Evolutionary conservation across 1,284 basidiomycete genomes (phyloP).

Genomic region (Psilocybe mexicana): DNA sequence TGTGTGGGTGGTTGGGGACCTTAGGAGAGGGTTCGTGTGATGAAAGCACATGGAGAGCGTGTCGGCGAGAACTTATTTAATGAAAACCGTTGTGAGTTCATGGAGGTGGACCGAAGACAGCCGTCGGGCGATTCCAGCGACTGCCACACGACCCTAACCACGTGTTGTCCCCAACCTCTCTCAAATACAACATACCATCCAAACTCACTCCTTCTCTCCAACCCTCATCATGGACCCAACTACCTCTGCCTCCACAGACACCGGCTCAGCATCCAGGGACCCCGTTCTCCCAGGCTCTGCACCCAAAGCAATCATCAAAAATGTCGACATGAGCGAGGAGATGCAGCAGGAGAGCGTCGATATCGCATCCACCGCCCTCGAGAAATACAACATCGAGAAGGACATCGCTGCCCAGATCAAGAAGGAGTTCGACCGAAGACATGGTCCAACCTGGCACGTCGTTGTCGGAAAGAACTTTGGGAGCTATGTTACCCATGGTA

Average conservation of each 20-base stretch:
- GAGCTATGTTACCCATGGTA: slow-evolving; percentile 96
- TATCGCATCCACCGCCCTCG: slow-evolving; percentile 81
- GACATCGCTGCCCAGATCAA: slow-evolving; percentile 98
- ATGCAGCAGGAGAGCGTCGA: slow-evolving; percentile 95
- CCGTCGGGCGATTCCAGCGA: slow-evolving; percentile 23
- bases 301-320: slow-evolving; percentile 91
- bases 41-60: slow-evolving; percentile 19
- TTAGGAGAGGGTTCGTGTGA: background rate
- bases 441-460: slow-evolving; percentile 95
- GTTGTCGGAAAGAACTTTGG: slow-evolving; percentile 99
- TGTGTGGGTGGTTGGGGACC: background rate
- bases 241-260: slow-evolving; percentile 55
- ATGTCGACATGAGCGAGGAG: slow-evolving; percentile 95
- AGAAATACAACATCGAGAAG: slow-evolving; percentile 94
- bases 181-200: slow-evolving; percentile 19
- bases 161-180: slow-evolving; percentile 19
- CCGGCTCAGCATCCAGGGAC: slow-evolving; percentile 46
- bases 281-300: slow-evolving; percentile 35
- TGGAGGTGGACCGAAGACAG: slow-evolving; percentile 22
- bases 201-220: slow-evolving; percentile 16
- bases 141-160: slow-evolving; percentile 24
- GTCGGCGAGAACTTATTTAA: slow-evolving; percentile 15
- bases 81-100: background rate
- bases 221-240: slow-evolving; percentile 53
- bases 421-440: slow-evolving; percentile 92